Evolutionary conservation across 2,329 filamentous ascomycete species (phyloP).

Genomic region (Neonectria coccinea): DNA sequence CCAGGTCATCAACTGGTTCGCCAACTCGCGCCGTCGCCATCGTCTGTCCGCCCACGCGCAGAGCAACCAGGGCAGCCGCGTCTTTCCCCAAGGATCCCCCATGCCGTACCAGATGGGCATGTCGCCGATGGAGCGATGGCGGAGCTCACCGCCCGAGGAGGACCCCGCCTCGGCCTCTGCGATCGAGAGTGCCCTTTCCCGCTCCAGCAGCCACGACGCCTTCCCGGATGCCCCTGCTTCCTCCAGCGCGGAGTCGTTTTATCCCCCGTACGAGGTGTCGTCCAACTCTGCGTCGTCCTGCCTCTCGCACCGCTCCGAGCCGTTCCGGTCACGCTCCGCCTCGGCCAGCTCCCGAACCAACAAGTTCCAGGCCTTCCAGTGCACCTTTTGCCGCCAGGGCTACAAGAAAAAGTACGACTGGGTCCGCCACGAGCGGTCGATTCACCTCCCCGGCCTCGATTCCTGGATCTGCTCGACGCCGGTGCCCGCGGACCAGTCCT

Average conservation of each 20-base stretch:
- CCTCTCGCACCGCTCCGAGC: constrained; percentile 39
- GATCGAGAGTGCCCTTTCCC: constrained; percentile 51
- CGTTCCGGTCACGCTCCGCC: constrained; percentile 39
- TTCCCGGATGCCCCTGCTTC: constrained; percentile 47
- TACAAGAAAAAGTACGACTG: constrained; percentile 58
- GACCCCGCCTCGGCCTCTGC: constrained; percentile 55
- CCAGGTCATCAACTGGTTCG: constrained; percentile 63
- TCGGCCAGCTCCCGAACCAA: constrained; percentile 27
- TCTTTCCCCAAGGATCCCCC: constrained; percentile 56
- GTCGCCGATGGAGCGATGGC: constrained; percentile 60
- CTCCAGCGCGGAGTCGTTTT: constrained; percentile 47
- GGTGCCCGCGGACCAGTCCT: constrained; percentile 49
- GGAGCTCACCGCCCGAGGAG: constrained; percentile 57
- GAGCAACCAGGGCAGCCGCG: constrained; percentile 38
- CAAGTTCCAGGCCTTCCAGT: constrained; percentile 48
- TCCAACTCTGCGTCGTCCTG: constrained; percentile 47
- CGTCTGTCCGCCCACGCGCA: constrained; percentile 50
- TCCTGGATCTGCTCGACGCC: constrained; percentile 64
- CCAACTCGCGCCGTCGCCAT: constrained; percentile 62
- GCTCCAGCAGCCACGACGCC: constrained; percentile 30
- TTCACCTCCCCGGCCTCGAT: constrained; percentile 58
- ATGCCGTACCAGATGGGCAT: constrained; percentile 54
- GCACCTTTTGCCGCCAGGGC: constrained; percentile 53
- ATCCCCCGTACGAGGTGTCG: constrained; percentile 38
- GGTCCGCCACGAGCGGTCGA: constrained; percentile 62